Evolutionary conservation across 2,329 filamentous ascomycete species (phyloP).

Genomic region (Dryadomyces sulphureus): DNA sequence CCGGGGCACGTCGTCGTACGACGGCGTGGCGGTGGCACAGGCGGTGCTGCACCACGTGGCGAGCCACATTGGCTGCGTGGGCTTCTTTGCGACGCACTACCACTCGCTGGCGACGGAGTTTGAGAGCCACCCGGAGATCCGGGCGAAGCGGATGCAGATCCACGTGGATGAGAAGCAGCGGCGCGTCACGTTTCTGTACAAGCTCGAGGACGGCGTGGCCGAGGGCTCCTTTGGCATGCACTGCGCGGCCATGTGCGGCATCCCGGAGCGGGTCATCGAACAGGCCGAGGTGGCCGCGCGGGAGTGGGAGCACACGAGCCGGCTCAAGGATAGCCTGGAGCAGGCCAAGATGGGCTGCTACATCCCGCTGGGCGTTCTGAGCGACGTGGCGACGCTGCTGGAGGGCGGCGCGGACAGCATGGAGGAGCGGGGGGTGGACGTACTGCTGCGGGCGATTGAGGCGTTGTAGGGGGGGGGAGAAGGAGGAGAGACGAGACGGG

Average conservation of each 20-base stretch:
- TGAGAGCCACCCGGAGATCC: constrained; percentile 73
- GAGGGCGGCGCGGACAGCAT: constrained; percentile 34
- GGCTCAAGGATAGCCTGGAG: constrained; percentile 77
- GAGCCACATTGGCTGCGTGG: constrained; percentile 80
- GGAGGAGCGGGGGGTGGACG: constrained; percentile 37
- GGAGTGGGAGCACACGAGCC: constrained; percentile 90
- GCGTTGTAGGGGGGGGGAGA: constrained; percentile 24
- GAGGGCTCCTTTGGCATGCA: constrained; percentile 99
- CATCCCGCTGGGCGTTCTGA: constrained; percentile 72
- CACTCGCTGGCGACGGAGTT: constrained; percentile 90
- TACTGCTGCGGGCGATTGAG: constrained; percentile 46
- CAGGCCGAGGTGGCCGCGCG: constrained; percentile 75
- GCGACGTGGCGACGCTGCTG: constrained; percentile 70
- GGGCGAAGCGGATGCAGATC: constrained; percentile 82
- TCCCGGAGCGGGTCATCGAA: constrained; percentile 67
- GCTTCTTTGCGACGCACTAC: constrained; percentile 97
- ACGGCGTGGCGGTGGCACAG: constrained; percentile 91
- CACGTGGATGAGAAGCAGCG: constrained; percentile 73
- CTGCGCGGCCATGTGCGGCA: constrained; percentile 96
- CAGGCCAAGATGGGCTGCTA: constrained; percentile 65
- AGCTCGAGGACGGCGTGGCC: constrained; percentile 81
- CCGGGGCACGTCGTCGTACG: constrained; percentile 86
- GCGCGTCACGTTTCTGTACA: constrained; percentile 93
- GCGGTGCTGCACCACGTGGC: constrained; percentile 94
- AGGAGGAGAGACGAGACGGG: background rate